phyloP scores from a whole-genome alignment of 129 eudicot species.

The Daucus carota region DNA sequence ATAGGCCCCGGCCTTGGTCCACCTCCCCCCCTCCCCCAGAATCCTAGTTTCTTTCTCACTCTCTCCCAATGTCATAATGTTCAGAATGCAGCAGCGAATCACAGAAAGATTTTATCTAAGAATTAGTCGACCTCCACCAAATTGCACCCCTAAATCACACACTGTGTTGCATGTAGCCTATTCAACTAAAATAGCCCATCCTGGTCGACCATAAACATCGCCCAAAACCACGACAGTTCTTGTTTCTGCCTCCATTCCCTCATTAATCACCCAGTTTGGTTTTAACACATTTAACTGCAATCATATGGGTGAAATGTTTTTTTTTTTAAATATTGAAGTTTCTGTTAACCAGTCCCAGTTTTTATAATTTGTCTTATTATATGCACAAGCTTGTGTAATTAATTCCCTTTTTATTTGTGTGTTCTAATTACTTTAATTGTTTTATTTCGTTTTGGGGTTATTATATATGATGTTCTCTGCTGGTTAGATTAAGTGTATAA shows the following conservation, averaged over 20 bases:
- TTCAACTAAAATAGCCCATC: conserved; percentile 36
- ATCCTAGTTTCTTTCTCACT: too few relatives aligned
- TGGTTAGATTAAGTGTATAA: background rate
- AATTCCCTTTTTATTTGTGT: background rate
- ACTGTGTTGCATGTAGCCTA: background rate
- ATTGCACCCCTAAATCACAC: too few relatives aligned
- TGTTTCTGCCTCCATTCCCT: conserved; percentile 79
- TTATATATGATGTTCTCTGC: background rate
- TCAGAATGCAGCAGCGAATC: too few relatives aligned
- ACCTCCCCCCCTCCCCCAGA: too few relatives aligned
- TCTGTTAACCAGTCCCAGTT: conserved; percentile 61
- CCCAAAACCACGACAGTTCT: conserved; percentile 69
- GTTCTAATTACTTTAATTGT: background rate
- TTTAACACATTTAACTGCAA: conserved; percentile 49
- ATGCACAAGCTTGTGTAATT: background rate
- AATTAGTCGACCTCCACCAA: too few relatives aligned
- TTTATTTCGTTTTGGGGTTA: background rate
- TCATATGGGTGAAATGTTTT: conserved; percentile 87
- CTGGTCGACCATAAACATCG: conserved; percentile 54
- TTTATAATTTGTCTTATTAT: background rate
- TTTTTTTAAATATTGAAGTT: conserved; percentile 52
- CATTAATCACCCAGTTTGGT: conserved; percentile 56
- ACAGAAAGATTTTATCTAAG: too few relatives aligned
- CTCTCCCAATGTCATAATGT: too few relatives aligned
- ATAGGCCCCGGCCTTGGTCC: too few relatives aligned